These are phyloP conservation scores for Fusarium staphyleae DNA, from an alignment of 2,329 filamentous ascomycete species.

Conservation along the genomic window DNA sequence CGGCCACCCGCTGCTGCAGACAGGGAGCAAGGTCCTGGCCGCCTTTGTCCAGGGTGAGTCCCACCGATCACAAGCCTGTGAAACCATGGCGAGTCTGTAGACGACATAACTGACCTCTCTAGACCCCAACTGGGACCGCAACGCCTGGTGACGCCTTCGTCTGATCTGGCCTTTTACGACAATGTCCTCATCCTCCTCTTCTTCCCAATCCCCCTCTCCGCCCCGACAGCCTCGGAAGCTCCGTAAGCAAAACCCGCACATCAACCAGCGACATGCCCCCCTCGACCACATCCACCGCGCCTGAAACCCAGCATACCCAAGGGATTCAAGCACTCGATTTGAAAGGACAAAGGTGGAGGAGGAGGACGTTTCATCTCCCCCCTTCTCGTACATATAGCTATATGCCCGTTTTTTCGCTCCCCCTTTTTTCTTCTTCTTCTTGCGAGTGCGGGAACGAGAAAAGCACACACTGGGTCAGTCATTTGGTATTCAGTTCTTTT, in stretches of 20 bases:
- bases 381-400: constrained; percentile 30
- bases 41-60: constrained; percentile 90
- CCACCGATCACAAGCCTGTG: no score
- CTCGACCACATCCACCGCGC: constrained; percentile 24
- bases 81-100: constrained; percentile 72
- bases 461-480: constrained; percentile 18
- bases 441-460: constrained; percentile 6
- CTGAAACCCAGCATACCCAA: constrained; percentile 5
- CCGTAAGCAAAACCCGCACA: constrained; percentile 37
- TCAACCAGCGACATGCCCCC: constrained; percentile 29
- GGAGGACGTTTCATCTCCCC: background rate
- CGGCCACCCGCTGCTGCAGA: constrained; percentile 94
- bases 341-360: background rate
- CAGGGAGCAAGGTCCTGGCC: constrained; percentile 93
- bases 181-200: constrained; percentile 28
- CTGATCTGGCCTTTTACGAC: constrained; percentile 33
- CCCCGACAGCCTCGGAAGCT: constrained; percentile 37
- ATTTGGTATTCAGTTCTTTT: constrained; percentile 3
- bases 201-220: constrained; percentile 19
- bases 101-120: constrained; percentile 1
- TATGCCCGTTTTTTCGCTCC: background rate
- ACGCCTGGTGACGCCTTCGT: constrained; percentile 72
- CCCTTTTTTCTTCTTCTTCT: background rate
- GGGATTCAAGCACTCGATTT: background rate
- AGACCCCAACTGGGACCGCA: constrained; percentile 91